Evolutionary conservation across 75 land plant genomes (phyloP), one percentile per base, ranked within the genome.

Genomic region (Larix kaempferi): DNA sequence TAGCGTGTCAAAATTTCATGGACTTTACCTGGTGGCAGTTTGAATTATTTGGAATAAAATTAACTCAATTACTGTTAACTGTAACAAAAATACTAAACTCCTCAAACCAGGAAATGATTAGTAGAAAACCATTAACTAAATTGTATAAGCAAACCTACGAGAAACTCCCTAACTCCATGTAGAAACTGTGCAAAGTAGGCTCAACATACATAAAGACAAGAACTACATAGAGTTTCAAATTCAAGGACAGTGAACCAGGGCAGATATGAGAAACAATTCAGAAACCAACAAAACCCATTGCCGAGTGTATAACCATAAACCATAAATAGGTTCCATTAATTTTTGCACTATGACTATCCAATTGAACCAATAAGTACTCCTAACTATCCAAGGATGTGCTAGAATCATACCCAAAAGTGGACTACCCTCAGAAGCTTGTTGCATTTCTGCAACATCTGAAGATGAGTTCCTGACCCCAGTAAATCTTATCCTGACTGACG

Each of bases 391-490:
- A 39, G 3, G 21, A 69, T 69, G 52, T n/a, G 2, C 17, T 65
- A 33, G 35, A 65, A 41, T 37, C 79, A 35, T 86, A 96, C 99
- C 99, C 77, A 96, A 85, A 33, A 96, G 89, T 76, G 90, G 92
- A 74, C 98, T 94, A 26, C 92, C 92, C 33, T 87, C 82, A 2
- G 99, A 94, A 58, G 98, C 90, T 63, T 86, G 89, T 77, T 91
- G 82, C 83, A 93, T 83, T 77, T 93, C 93, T 49, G 80, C 98
- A 44, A 83, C 82, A 8, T 96, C 98, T 4, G 85, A 78, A 63
- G 83, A 90, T 52, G 86, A 80, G 82, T 82, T 96, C 82, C 88
- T 83, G 55, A 89, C 86, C 13, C 82, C 78, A 3, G 65, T 71
- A 49, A 49, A 49, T 12, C 54, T 49, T 15, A 83, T 49, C 71